Conservation (phyloP, 2,329 filamentous ascomycete genomes). For the Pestalotiopsis sp. region DNA sequence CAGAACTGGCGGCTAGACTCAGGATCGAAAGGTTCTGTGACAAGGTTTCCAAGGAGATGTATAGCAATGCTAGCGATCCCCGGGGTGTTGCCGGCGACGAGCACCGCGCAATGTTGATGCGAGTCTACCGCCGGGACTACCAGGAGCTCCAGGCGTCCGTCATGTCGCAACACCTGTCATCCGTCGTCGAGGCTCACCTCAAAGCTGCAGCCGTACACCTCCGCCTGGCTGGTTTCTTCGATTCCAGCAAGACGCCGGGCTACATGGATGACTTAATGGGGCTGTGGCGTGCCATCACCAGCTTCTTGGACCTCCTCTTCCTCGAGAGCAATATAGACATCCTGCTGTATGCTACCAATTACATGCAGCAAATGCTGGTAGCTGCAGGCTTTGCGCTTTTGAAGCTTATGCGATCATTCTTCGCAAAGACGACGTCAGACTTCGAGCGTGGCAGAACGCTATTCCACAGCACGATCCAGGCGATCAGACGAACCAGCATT, state of each 20-base stretch:
- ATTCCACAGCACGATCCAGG: conserved; percentile 71
- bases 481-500: conserved; percentile 73
- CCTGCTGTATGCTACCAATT: conserved; percentile 70
- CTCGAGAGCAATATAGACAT: conserved; percentile 59
- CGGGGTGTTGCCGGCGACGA: conserved; percentile 70
- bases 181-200: conserved; percentile 66
- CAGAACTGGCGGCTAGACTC: conserved; percentile 68
- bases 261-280: conserved; percentile 77
- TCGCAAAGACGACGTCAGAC: conserved; percentile 73
- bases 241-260: conserved; percentile 70
- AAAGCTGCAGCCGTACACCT: conserved; percentile 76
- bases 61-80: conserved; percentile 75
- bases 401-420: conserved; percentile 78
- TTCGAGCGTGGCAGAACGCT: conserved; percentile 67
- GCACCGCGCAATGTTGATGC: conserved; percentile 67
- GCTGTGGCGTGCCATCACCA: conserved; percentile 71
- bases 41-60: conserved; percentile 78
- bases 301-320: conserved; percentile 69
- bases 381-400: conserved; percentile 77
- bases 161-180: conserved; percentile 59
- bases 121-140: conserved; percentile 67
- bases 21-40: conserved; percentile 76
- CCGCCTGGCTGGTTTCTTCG: conserved; percentile 79
- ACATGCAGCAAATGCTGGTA: conserved; percentile 85
- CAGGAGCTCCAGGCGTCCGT: conserved; percentile 65